Conservation (phyloP, 2,329 filamentous ascomycete genomes). For the Exophiala sp. region DNA sequence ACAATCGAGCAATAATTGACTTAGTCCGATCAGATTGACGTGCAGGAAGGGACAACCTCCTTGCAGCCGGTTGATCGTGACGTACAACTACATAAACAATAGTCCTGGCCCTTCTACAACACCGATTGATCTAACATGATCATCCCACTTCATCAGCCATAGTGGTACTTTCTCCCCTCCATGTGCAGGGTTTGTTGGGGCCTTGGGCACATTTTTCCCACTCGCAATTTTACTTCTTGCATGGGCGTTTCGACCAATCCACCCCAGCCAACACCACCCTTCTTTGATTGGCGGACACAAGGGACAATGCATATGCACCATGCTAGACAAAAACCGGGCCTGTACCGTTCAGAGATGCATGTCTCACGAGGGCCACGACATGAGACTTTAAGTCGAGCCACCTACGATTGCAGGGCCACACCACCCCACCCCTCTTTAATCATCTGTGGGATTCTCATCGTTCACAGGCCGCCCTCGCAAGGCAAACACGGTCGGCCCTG, state of each 20-base stretch:
- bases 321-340: conserved; percentile 11
- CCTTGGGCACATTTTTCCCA: conserved; percentile 5
- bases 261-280: conserved; percentile 1
- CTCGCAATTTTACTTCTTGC: conserved; percentile 20
- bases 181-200: background rate
- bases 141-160: background rate
- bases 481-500: conserved; percentile 15
- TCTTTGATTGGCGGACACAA: conserved; percentile 18
- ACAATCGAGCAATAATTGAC: too few relatives aligned
- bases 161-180: background rate
- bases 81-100: too few relatives aligned
- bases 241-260: conserved; percentile 9
- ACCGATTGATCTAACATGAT: too few relatives aligned
- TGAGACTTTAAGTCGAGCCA: conserved; percentile 9
- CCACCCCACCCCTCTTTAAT: conserved; percentile 14
- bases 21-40: too few relatives aligned
- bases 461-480: conserved; percentile 17
- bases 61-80: too few relatives aligned
- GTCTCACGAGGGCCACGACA: conserved; percentile 20
- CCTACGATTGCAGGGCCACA: conserved; percentile 6
- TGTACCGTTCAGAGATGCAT: conserved; percentile 19
- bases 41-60: too few relatives aligned
- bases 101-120: too few relatives aligned
- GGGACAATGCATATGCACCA: conserved; percentile 20
- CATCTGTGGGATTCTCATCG: conserved; percentile 5